Percentiles rank a stretch among this genome's conserved stretches.
Conservation (phyloP, 2,329 filamentous ascomycete genomes). For the Exophiala bonariae region DNA sequence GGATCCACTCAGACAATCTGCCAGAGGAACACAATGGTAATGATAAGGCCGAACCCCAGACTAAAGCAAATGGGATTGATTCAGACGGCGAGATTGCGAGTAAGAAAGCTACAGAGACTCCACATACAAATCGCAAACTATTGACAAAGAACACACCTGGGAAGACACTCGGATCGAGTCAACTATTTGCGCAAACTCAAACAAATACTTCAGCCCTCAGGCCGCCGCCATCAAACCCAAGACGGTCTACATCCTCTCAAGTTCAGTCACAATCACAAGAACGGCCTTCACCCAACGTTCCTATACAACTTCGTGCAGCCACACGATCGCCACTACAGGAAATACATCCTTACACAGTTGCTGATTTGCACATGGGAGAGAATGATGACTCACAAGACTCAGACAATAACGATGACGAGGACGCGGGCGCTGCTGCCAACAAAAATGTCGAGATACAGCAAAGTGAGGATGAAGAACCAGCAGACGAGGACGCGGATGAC, state of each 20-base stretch:
- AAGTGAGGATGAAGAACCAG: neutral
- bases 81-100: constrained; percentile 18
- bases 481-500: neutral
- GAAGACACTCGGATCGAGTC: constrained; percentile 16
- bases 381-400: neutral
- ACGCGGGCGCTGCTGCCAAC: neutral
- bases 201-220: constrained; percentile 22
- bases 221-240: constrained; percentile 3
- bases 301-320: constrained; percentile 16
- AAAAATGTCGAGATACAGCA: neutral
- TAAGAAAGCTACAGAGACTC: constrained; percentile 2
- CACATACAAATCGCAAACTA: constrained; percentile 3
- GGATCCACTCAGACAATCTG: neutral
- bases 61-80: constrained; percentile 3
- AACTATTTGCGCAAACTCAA: constrained; percentile 24
- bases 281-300: constrained; percentile 23
- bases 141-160: constrained; percentile 16
- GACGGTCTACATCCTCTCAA: neutral
- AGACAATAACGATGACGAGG: constrained; percentile 17
- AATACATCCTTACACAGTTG: constrained; percentile 9
- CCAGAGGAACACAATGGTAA: constrained; percentile 1
- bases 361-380: neutral
- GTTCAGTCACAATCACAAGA: constrained; percentile 14
- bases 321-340: constrained; percentile 16
- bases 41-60: neutral